Conservation (phyloP, 352 stramenopile species). For the Pythium phragmiticola region DNA sequence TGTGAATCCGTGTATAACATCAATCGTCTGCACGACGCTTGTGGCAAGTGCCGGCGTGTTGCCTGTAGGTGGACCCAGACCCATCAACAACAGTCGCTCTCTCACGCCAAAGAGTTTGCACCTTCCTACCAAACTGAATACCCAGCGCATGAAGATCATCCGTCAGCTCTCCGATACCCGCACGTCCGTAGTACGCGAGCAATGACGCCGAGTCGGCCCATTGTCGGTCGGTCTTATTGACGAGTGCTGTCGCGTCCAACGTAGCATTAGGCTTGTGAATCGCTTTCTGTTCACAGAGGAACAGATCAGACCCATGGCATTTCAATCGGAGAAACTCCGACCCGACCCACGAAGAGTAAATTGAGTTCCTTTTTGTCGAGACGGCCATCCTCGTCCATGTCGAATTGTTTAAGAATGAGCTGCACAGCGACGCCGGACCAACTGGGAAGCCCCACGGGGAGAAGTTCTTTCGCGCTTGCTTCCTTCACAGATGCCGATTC, state of each 20-base stretch:
- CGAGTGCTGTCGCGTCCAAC: not conserved
- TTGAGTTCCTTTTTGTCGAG: conserved; percentile 32
- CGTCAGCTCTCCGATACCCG: conserved; percentile 27
- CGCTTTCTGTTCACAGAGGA: not conserved
- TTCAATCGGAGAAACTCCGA: not conserved
- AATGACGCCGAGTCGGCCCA: conserved; percentile 1
- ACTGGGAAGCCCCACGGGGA: conserved; percentile 7
- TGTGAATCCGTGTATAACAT: conserved; percentile 26
- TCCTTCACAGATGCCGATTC: not conserved
- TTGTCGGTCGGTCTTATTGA: not conserved
- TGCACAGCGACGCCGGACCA: conserved; percentile 32
- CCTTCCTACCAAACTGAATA: conserved; percentile 39
- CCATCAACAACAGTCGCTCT: not conserved
- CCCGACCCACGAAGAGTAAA: conserved; percentile 9
- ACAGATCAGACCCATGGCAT: not conserved
- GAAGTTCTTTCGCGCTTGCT: not conserved
- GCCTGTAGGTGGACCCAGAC: conserved; percentile 16
- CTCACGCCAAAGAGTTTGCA: not conserved
- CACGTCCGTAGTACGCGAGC: conserved; percentile 35
- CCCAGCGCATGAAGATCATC: conserved; percentile 40
- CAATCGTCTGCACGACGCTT: conserved; percentile 27
- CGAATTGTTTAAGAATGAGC: conserved; percentile 41
- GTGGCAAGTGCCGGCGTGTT: conserved; percentile 1
- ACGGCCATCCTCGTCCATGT: conserved; percentile 6
- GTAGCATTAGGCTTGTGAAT: not conserved